Conservation (phyloP, 768 basidiomycete genomes). For the Phylloporus sp. region DNA sequence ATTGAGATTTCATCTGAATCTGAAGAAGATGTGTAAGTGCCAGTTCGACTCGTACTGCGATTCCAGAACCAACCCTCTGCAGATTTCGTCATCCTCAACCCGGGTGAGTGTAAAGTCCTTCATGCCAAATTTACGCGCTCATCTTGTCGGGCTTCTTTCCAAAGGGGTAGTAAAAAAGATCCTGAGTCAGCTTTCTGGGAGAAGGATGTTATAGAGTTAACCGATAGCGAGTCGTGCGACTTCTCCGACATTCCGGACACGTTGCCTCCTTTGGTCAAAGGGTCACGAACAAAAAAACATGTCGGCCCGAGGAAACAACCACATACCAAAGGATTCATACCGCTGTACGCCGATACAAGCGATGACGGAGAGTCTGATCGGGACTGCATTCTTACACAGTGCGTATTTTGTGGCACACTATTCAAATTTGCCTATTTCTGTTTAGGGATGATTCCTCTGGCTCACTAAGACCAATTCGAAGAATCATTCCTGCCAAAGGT, state of each 20-base stretch:
- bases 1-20: slow-evolving; percentile 56
- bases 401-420: slow-evolving; percentile 14
- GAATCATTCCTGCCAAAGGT: slow-evolving; percentile 7
- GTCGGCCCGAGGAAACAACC: slow-evolving; percentile 6
- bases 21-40: slow-evolving; percentile 36
- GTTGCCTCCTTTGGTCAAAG: slow-evolving; percentile 22
- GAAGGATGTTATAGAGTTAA: slow-evolving; percentile 28
- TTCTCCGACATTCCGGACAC: slow-evolving; percentile 20
- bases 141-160: neutral
- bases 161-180: neutral
- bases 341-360: slow-evolving; percentile 28
- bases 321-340: slow-evolving; percentile 4
- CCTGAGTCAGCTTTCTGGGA: neutral
- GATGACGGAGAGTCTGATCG: slow-evolving; percentile 34
- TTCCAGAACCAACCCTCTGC: neutral
- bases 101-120: slow-evolving; percentile 10
- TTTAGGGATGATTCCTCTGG: slow-evolving; percentile 46
- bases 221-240: slow-evolving; percentile 25
- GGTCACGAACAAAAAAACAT: slow-evolving; percentile 2
- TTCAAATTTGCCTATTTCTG: slow-evolving; percentile 2
- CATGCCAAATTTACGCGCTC: neutral
- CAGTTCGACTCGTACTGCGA: neutral
- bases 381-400: slow-evolving; percentile 39
- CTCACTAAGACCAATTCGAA: slow-evolving; percentile 43
- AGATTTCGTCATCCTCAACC: slow-evolving; percentile 7